Base-by-base conservation (phyloP, 345 rosid species). In the Corchorus olitorius region DNA sequence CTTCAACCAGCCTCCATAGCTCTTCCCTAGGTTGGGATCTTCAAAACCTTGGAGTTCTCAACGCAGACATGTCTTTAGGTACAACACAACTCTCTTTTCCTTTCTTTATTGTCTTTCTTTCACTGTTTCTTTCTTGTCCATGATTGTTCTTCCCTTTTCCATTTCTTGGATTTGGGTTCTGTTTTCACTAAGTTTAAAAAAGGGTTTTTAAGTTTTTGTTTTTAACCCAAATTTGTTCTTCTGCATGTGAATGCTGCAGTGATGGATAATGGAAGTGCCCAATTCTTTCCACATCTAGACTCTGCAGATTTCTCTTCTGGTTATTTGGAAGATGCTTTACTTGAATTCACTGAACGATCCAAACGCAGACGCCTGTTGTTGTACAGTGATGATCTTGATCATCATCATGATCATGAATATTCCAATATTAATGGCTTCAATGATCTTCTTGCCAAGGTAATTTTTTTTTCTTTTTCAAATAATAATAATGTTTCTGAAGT, bases 271-370 rank as follows among this genome's bases (percentile, higher is more conserved):
- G 83, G 82, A 81, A 13, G 79, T 11, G 49, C 84, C 1, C 81
- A 81, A 20, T 81, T 86, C 69, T 82, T 89, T 76, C 85, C 87
- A 15, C 62, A 85, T 73, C 54, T 75, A 4, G 83, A 84, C 61
- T 79, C 87, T 63, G 27, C 27, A 27, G 94, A 89, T 77, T 81
- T 87, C n/a, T 93, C 98, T 16, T 87, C 97, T 63, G 98, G 98
- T 46, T 94, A 94, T 69, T 86, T 94, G 17, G 93, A 94, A 79
- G 98, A 94, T 71, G 98, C 97, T 35, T 76, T 94, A 74, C 78
- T 89, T 4, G 93, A 90, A 79, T 89, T 87, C 52, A 81, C 79
- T n/a, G 94, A 86, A 69, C 79, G 87, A 65, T 87, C 92, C 72
- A 94, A 93, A 85, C 84, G 93, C 59, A 81, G 94, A 70, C 90